Base-by-base conservation (phyloP, 2,329 filamentous ascomycete species). In the Chaetomium globosum region DNA sequence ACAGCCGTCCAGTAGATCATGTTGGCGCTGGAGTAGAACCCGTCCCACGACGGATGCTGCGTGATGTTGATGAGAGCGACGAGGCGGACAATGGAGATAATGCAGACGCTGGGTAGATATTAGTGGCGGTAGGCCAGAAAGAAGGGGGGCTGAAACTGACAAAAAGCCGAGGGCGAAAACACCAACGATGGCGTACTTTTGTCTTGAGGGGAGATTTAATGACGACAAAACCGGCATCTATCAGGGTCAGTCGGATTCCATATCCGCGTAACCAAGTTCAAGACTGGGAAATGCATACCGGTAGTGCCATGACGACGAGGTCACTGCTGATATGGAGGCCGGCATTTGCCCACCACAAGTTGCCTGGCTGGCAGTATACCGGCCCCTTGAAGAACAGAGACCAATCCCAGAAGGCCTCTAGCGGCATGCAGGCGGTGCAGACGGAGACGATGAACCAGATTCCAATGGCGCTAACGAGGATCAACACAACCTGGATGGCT, bases 1-100 rank as follows among this genome's bases (percentile, higher is more conserved):
- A 77, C 68, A 12, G 67, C 67, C n/a, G 75, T 77, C 75, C 76
- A 77, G 67, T 73, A 75, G 43, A 74, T 72, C 52, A 77, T 70
- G 19, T 72, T 59, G 30, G 74, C 69, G 59, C 65, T 69, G 36
- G 68, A 69, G 68, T 75, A 77, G 26, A 72, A 73, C 2, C 72
- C 63, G 59, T 78, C 76, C 12, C 48, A 64, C 6, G 57, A 58
- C 3, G 67, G 63, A 10, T 64, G 26, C 6, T 43, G 19, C 23
- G 61, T 54, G 3, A 68, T 53, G n/a, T 71, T 61, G 57, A 74
- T 67, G 13, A 77, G 66, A n/a, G 68, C 64, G 31, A 72, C 61
- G 21, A 78, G 71, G 48, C 76, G 76, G 61, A 78, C 55, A 36
- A 74, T 69, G 2, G 77, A 76, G 54, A 79, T 70, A 56, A 74